Evolutionary conservation across 768 basidiomycete species (phyloP), one percentile per base, ranked within the genome.

Genomic region (Psilocybe azurescens): DNA sequence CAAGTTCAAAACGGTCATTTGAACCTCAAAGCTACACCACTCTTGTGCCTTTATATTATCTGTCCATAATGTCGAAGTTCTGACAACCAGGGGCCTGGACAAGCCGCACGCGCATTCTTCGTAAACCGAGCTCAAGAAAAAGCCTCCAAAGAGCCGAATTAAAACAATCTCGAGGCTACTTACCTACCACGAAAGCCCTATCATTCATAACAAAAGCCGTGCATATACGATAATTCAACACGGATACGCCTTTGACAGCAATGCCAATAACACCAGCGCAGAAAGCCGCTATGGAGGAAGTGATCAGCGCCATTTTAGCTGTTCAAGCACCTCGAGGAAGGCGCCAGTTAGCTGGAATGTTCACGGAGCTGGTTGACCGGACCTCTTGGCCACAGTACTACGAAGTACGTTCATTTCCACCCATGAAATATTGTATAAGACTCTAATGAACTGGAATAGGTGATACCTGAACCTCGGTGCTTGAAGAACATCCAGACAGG

Each of bases 391-490:
- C 90, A 1, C 89, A 97, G 65, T 97, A 98, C 75, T 97, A 93
- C 73, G 86, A 91, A 79, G 91, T 89, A 72, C 46, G 74, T 58
- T 14, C 16, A 14, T 41, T 36, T 49, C 29, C 30, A 55, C 52
- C 20, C 47, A 13, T 38, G 39, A 61, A 24, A 46, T 49, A 3
- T n/a, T 65, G 24, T 60, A 36, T 44, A 5, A 33, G 44, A 55
- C 33, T 33, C 41, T 0, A 46, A 50, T 9, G 28, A 47, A 33
- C 14, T 16, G 14, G 41, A 3, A 3, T 60, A 91, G 87, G 73
- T 95, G 66, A 97, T 98, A 59, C 90, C 91, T 32, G 87, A 93
- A 67, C 97, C 97, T 13, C 85, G 95, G 33, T 91, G 89, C 68
- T 74, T 99, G 65, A 87, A 93, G 63, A 85, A 84, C 60, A 86